phyloP scores from a whole-genome alignment of 345 rosid genomes.

The Brassica napus region Da-Ae NC_063443.1:19029501-19030000 shows the following conservation, averaged over 20 bases:
- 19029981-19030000: slow-evolving; percentile 71
- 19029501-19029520: not conserved
- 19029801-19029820: slow-evolving; percentile 75
- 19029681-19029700: slow-evolving; percentile 88
- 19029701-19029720: slow-evolving; percentile 92
- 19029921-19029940: too few relatives aligned
- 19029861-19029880: too few relatives aligned
- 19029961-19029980: slow-evolving; percentile 22
- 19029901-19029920: too few relatives aligned
- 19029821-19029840: slow-evolving; percentile 46
- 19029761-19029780: slow-evolving; percentile 28
- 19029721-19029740: slow-evolving; percentile 53
- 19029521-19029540: slow-evolving; percentile 52
- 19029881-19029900: too few relatives aligned
- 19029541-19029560: slow-evolving; percentile 58
- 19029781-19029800: slow-evolving; percentile 77
- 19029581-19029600: slow-evolving; percentile 44
- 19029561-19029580: slow-evolving; percentile 52
- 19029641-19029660: slow-evolving; percentile 78
- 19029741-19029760: slow-evolving; percentile 38
- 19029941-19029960: not conserved
- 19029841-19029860: not conserved
- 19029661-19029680: slow-evolving; percentile 88
- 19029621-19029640: slow-evolving; percentile 72
- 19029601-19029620: slow-evolving; percentile 52